phyloP scores from a whole-genome alignment of 2,329 filamentous ascomycete species.

The Colletotrichum tabaci region DNA sequence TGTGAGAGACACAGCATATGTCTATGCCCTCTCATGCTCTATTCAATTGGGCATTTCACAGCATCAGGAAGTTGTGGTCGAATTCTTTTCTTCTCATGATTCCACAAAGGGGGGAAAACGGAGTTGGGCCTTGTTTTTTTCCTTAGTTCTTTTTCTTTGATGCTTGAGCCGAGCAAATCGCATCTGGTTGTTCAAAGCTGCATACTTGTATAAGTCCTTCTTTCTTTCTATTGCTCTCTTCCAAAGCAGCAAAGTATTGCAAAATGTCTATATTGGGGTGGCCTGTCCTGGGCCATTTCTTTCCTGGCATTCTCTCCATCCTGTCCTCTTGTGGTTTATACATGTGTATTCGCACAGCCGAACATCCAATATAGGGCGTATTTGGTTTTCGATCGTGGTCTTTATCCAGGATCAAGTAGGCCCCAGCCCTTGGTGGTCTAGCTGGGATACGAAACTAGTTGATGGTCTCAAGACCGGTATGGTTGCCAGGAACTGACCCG shows the following conservation, averaged over 20 bases:
- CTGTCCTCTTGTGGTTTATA: too few species aligned
- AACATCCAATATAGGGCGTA: too few species aligned
- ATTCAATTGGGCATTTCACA: not conserved
- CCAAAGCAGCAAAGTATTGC: not conserved
- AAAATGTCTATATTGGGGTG: slow-evolving; percentile 6
- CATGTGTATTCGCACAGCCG: not conserved
- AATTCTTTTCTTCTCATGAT: not conserved
- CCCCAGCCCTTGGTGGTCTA: fast-evolving
- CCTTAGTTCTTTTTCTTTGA: not conserved
- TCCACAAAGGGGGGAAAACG: slow-evolving; percentile 3
- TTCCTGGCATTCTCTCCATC: not conserved
- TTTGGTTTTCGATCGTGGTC: not conserved
- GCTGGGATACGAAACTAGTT: too few species aligned
- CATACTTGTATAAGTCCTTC: not conserved
- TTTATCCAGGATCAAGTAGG: not conserved
- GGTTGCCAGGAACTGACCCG: not conserved
- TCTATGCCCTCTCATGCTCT: not conserved
- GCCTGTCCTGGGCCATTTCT: not conserved
- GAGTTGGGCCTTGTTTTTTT: slow-evolving; percentile 5
- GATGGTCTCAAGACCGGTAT: too few species aligned
- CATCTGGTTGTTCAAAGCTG: not conserved
- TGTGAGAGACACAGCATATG: not conserved
- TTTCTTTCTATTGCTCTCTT: not conserved
- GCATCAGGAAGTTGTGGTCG: slow-evolving; percentile 1
- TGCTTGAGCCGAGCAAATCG: not conserved